Evolutionary conservation across 371 early-diverging fungal species (phyloP), one percentile per base, ranked within the genome.

Genomic region (Amoeboaphelidium protococcarum): DNA sequence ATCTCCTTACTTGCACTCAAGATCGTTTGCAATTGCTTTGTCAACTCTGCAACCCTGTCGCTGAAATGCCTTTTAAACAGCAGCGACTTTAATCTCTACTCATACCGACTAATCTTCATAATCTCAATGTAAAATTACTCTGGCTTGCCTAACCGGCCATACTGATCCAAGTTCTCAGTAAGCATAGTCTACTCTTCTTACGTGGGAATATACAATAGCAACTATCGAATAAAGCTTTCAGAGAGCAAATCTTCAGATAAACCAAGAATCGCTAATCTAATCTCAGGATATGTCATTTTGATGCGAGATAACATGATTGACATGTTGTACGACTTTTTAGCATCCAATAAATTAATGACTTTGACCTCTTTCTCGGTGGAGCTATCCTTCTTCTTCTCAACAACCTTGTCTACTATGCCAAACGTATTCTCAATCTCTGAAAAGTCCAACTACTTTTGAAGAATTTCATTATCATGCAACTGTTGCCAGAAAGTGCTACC

Each of bases 61-160:
- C 55, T 58, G 41, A 69, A 72, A 27, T 60, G 58, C 12, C 52
- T 47, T 37, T 66, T 62, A 50, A 63, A 72, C 3, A 61, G 47
- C 59, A 73, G 58, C 24, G 60, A 61, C 13, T 62, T 56, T 2
- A 73, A 50, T 23, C 72, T 50, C 3, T 53, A 44, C 42, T 71
- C 64, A 45, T 61, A 69, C n/a, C 66, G 48, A 42, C 68, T 66
- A 13, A 72, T 59, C 24, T 55, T 57, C 49, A 60, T 51, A 58
- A 71, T 64, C 65, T 69, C 62, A 25, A 61, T 48, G 2, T 57
- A 59, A 47, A 72, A 71, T 43, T 64, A 66, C 25, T 72, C 73
- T 1, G 73, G 63, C 19, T 52, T 49, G 45, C 62, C 69, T 6
- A 72, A 49, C 23, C 61, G 56, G 24, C 60, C 67, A 0, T 58